Evolutionary conservation across 2,329 filamentous ascomycete species (phyloP).

Genomic region (Neopestalotiopsis clavispora): DNA sequence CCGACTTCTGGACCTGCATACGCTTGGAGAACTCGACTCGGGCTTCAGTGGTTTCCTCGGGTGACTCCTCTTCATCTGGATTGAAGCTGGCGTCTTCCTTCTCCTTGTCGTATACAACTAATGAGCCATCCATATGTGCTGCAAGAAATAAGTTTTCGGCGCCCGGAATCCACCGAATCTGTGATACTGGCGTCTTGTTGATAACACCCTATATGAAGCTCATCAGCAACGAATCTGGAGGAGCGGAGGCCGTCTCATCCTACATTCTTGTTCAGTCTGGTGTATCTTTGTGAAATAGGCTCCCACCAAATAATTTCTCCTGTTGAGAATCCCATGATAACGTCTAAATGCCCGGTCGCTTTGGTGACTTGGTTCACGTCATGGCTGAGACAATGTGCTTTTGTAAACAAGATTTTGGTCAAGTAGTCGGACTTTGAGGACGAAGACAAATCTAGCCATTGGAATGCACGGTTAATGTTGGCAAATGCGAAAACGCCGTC

Average conservation of each 20-base stretch:
- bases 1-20: conserved; percentile 84
- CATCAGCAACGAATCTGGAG: conserved; percentile 7
- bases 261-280: conserved; percentile 93
- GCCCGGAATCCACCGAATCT: conserved; percentile 91
- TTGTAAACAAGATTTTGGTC: conserved; percentile 96
- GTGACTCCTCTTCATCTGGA: conserved; percentile 38
- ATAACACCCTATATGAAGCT: conserved; percentile 72
- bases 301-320: conserved; percentile 99
- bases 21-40: conserved; percentile 45
- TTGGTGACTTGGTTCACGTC: conserved; percentile 89
- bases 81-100: conserved; percentile 69
- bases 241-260: conserved; percentile 26
- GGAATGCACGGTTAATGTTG: conserved; percentile 93
- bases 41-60: conserved; percentile 39
- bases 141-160: conserved; percentile 94
- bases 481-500: conserved; percentile 90
- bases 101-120: conserved; percentile 95
- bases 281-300: conserved; percentile 93
- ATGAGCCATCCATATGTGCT: conserved; percentile 86
- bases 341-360: conserved; percentile 78
- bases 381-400: conserved; percentile 92
- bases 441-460: conserved; percentile 92
- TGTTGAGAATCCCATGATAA: conserved; percentile 94
- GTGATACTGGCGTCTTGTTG: conserved; percentile 81
- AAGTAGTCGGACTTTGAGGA: conserved; percentile 82